Conservation (phyloP, 805 yeast genomes). For the Isabelozyma rhagii region DNA sequence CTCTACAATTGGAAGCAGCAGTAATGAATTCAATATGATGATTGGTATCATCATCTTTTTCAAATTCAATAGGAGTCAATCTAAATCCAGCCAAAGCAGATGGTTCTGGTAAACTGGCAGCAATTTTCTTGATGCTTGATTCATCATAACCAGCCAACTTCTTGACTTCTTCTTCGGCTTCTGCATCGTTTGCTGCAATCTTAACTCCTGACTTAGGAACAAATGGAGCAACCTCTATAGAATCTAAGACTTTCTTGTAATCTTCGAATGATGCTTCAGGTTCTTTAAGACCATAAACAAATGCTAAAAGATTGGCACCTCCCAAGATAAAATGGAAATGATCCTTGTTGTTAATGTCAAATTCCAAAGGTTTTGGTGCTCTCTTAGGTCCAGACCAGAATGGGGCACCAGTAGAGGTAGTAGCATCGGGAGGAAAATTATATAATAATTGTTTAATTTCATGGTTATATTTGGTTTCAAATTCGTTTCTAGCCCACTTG, state of each 20-base stretch:
- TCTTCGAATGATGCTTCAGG: slow-evolving; percentile 52
- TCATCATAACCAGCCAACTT: slow-evolving; percentile 45
- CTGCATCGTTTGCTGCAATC: slow-evolving; percentile 83
- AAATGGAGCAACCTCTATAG: slow-evolving; percentile 50
- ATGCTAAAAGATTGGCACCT: slow-evolving; percentile 90
- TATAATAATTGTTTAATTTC: slow-evolving; percentile 87
- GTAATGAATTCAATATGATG: slow-evolving; percentile 95
- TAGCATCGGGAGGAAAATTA: slow-evolving; percentile 94
- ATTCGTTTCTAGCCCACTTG: slow-evolving; percentile 89
- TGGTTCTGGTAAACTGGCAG: slow-evolving; percentile 83
- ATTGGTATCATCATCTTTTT: slow-evolving; percentile 95
- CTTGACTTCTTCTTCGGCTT: slow-evolving; percentile 78
- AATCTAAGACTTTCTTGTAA: slow-evolving; percentile 54
- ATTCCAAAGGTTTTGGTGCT: slow-evolving; percentile 83
- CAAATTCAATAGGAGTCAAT: slow-evolving; percentile 87
- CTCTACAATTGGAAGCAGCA: slow-evolving; percentile 96
- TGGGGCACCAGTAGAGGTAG: slow-evolving; percentile 84
- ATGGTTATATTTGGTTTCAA: slow-evolving; percentile 78
- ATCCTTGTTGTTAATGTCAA: slow-evolving; percentile 71
- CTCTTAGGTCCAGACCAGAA: slow-evolving; percentile 99
- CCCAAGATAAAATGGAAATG: slow-evolving; percentile 83
- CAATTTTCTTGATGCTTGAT: slow-evolving; percentile 64
- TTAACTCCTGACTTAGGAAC: slow-evolving; percentile 70
- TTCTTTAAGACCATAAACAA: slow-evolving; percentile 84
- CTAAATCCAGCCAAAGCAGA: slow-evolving; percentile 86